Percentiles rank a stretch among this genome's conserved stretches.
These are phyloP conservation scores for Nicotiana otophora DNA, from an alignment of 257 asterid species.

Conservation along the genomic window DNA sequence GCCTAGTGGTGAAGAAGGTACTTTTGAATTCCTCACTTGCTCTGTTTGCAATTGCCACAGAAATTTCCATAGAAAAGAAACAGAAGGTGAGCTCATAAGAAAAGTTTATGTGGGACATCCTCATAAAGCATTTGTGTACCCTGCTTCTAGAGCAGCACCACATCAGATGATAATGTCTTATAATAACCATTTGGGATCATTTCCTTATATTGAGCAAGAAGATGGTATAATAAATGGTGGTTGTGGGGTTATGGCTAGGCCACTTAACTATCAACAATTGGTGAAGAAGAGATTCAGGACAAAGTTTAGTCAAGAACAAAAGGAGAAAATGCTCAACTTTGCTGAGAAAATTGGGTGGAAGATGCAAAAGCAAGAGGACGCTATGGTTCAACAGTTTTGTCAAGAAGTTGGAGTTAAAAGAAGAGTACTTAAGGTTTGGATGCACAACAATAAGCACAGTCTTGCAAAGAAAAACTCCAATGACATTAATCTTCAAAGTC, in stretches of 20 bases:
- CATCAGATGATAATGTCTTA: slow-evolving; percentile 67
- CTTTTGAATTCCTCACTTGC: slow-evolving; percentile 67
- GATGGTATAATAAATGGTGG: slow-evolving; percentile 25
- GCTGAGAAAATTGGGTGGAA: slow-evolving; percentile 95
- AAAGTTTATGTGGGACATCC: slow-evolving; percentile 39
- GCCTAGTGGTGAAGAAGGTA: slow-evolving; percentile 85
- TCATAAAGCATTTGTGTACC: slow-evolving; percentile 15
- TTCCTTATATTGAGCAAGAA: slow-evolving; percentile 41
- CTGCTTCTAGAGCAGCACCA: slow-evolving; percentile 29
- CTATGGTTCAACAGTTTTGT: slow-evolving; percentile 71
- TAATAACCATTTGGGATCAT: slow-evolving; percentile 22
- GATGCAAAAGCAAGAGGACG: slow-evolving; percentile 75
- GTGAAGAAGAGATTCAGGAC: slow-evolving; percentile 78
- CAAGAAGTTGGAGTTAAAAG: slow-evolving; percentile 74
- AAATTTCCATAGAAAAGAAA: slow-evolving; percentile 79
- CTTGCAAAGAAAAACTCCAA: slow-evolving; percentile 49
- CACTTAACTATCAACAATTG: slow-evolving; percentile 21
- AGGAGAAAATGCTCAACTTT: slow-evolving; percentile 77
- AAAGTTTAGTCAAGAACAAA: slow-evolving; percentile 69
- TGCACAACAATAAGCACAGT: slow-evolving; percentile 79
- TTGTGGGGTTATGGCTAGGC: slow-evolving; percentile 14
- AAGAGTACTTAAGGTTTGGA: slow-evolving; percentile 84
- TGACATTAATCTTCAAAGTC: slow-evolving; percentile 8
- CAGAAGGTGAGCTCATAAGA: slow-evolving; percentile 38
- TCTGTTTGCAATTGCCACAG: slow-evolving; percentile 88